Base-by-base conservation (phyloP, 192 early-diverging fungal species). In the Coemansia erecta region DNA sequence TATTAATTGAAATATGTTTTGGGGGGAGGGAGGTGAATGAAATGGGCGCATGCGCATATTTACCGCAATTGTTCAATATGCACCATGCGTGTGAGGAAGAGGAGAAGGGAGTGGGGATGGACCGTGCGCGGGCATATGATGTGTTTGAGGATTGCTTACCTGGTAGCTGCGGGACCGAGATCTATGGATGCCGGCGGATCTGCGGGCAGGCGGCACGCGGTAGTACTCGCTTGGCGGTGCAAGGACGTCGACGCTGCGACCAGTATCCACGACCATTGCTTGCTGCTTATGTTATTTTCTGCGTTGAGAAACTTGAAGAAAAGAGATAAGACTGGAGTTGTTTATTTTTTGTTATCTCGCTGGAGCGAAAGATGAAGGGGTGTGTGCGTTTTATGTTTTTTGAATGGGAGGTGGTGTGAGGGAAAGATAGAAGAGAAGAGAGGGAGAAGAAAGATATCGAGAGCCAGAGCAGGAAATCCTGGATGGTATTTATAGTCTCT, bases 191-290 rank as follows among this genome's bases (percentile, higher is more conserved):
- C 54, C 68, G 5, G 68, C 56, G n/a, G 68, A 63, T 42, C 31
- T 58, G 10, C 54, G 52, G 1, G 63, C 48, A 1, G 58, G 53
- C 5, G 57, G 60, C 23, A 49, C 48, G 37, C 63, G 55, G 61
- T 77, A 71, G 68, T 71, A 71, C 64, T 77, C 74, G 64, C 58
- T 59, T 4, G 74, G 64, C 1, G 74, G 68, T 18, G 68, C 72
- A 18, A 58, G 62, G 28, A 69, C 57, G 43, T 77, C 73, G 28
- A 61, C 15, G 42, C 40, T 52, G 18, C 39, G 58, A 12, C 37
- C 22, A 10, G 66, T 48, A 22, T 66, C 67, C 40, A 55, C 53
- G 12, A 23, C 53, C 53, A 55, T n/a, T n/a, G n/a, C n/a, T n/a
- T 55, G 35, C 13, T 31, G 7, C 4, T 35, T 52, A 23, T 26